Base-by-base conservation (phyloP, 192 early-diverging fungal species). In the Coemansia sp. region DNA sequence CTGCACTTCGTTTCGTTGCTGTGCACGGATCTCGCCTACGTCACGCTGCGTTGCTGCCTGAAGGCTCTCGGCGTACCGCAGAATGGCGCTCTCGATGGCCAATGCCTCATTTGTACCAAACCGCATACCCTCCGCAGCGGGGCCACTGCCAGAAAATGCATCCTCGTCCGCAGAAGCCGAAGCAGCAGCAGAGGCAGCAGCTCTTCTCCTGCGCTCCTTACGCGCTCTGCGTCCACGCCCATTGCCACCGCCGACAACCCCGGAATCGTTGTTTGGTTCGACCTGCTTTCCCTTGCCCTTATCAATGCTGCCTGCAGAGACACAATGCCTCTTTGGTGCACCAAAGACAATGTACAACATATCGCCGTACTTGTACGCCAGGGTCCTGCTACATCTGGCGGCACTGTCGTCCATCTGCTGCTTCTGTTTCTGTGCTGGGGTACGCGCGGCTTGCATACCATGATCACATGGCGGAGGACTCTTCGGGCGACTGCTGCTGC, bases 301-400 rank as follows among this genome's bases (percentile, higher is more conserved):
- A 14, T 16, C 26, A 34, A 30, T n/a, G 60, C 20, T 6, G 39
- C 15, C 12, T 38, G 58, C 1, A 51, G 48, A 56, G 61, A 41
- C 7, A 68, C 30, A 44, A 20, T 59, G 33, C 4, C 18, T 8
- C 57, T 21, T 38, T 38, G 57, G 34, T 3, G 57, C 57, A 18
- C 57, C 57, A 59, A 59, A 59, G 18, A 59, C 57, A 59, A 78
- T 34, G 56, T 68, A 72, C 45, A 75, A 58, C 63, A 81, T 64
- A n/a, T 81, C 69, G 41, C 78, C 78, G 41, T 65, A 81, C 49
- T 73, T 81, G 66, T 81, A 81, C 60, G 57, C 78, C 41, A 81
- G 60, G 12, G 69, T 72, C 62, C 52, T 71, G 61, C 69, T 63
- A 16, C 39, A 18, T 16, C 49, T 63, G 21, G 51, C 16, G 24